A percentile compares a stretch with the other conserved stretches of the same genome.
These are phyloP conservation scores for Pugionium dolabratum DNA, from an alignment of 345 rosid species.

Conservation along the genomic window DNA sequence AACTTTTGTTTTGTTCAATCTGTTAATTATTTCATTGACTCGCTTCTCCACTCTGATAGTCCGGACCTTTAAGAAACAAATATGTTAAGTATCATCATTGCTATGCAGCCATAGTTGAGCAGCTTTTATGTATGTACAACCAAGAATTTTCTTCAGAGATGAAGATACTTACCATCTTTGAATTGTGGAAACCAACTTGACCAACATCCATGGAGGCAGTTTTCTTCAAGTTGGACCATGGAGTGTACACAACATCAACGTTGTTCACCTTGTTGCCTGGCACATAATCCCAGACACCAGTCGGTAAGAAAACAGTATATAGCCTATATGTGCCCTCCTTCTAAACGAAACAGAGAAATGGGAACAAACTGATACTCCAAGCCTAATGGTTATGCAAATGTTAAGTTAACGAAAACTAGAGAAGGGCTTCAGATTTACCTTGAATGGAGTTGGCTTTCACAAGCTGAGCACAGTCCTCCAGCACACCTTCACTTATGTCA, in stretches of 20 bases:
- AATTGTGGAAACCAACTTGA: slow-evolving; percentile 91
- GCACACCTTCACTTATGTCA: slow-evolving; percentile 76
- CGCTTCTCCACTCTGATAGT: slow-evolving; percentile 93
- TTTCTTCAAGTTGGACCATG: slow-evolving; percentile 94
- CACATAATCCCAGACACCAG: slow-evolving; percentile 39
- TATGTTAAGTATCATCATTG: slow-evolving; percentile 16
- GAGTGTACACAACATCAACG: slow-evolving; percentile 94
- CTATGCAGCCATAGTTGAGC: background rate
- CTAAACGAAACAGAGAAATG: slow-evolving; percentile 34
- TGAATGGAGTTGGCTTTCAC: slow-evolving; percentile 98
- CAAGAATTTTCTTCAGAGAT: slow-evolving; percentile 3
- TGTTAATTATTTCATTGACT: slow-evolving; percentile 84
- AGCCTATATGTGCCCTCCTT: slow-evolving; percentile 39
- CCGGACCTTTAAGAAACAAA: slow-evolving; percentile 58
- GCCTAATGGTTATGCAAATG: slow-evolving; percentile 22
- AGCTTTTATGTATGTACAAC: slow-evolving; percentile 9
- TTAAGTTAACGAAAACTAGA: background rate
- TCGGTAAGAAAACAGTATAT: slow-evolving; percentile 36
- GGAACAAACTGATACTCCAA: slow-evolving; percentile 32
- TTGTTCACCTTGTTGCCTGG: slow-evolving; percentile 95
- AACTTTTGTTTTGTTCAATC: slow-evolving; percentile 90
- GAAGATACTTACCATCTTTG: slow-evolving; percentile 68
- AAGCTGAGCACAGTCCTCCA: slow-evolving; percentile 96
- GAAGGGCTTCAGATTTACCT: slow-evolving; percentile 49
- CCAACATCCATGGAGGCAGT: slow-evolving; percentile 99